phyloP scores from a whole-genome alignment of 2,329 filamentous ascomycete species.

The Cladosporium sp. region DNA sequence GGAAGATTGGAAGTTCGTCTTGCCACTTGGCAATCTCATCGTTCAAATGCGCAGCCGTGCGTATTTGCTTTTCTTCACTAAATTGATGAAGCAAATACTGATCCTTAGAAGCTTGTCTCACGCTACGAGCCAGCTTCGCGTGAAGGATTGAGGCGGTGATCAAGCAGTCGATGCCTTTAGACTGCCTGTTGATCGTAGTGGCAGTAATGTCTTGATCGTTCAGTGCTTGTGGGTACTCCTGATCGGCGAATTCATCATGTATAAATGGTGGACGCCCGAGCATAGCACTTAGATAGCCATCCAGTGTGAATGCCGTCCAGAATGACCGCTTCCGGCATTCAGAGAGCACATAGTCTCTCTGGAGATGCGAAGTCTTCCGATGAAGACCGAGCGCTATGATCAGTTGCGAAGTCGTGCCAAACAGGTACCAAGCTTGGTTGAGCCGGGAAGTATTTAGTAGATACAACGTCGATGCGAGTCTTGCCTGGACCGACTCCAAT shows the following conservation, averaged over 20 bases:
- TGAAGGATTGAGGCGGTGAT: conserved; percentile 35
- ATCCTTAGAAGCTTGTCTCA: conserved; percentile 33
- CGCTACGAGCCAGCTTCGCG: conserved; percentile 32
- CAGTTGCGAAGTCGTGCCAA: conserved; percentile 41
- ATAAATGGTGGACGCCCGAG: conserved; percentile 41
- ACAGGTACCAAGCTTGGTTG: conserved; percentile 41
- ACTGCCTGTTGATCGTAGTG: background rate
- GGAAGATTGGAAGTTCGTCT: conserved; percentile 45
- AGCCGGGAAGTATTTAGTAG: conserved; percentile 40
- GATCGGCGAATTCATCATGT: conserved; percentile 37
- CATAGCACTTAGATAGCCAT: conserved; percentile 43
- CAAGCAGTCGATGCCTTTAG: conserved; percentile 38
- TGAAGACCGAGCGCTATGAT: conserved; percentile 41
- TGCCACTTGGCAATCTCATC: conserved; percentile 49
- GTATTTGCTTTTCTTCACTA: conserved; percentile 27
- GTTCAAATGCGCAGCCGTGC: conserved; percentile 43
- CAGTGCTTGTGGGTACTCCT: conserved; percentile 28
- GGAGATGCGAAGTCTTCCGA: conserved; percentile 24
- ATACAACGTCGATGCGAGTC: conserved; percentile 43
- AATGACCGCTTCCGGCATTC: conserved; percentile 41
- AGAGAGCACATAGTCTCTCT: conserved; percentile 26
- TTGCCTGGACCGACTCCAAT: conserved; percentile 43
- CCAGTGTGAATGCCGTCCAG: conserved; percentile 43
- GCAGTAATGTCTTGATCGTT: conserved; percentile 35
- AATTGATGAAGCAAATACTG: conserved; percentile 28